Percentiles rank a stretch among this genome's conserved stretches.
These are phyloP conservation scores for Aureobasidium uvarum DNA, from an alignment of 2,329 filamentous ascomycete species.

Conservation along the genomic window DNA sequence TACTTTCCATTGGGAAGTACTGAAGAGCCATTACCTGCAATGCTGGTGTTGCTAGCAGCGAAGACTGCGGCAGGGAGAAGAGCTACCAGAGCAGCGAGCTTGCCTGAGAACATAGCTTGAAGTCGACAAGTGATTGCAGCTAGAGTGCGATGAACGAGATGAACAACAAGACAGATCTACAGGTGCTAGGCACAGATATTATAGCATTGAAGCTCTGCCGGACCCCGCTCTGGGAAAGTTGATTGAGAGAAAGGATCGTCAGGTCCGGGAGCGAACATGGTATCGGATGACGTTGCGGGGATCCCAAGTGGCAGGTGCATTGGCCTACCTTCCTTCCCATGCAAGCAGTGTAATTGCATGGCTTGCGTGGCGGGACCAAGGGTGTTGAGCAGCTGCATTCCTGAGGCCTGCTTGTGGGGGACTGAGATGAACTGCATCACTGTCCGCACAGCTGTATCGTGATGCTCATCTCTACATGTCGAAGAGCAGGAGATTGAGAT, in stretches of 20 bases:
- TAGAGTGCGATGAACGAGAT: neutral
- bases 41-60: constrained; percentile 28
- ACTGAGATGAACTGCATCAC: too few relatives aligned
- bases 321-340: constrained; percentile 2
- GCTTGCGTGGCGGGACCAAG: constrained; percentile 4
- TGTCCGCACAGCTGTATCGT: neutral
- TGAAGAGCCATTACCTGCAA: constrained; percentile 32
- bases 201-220: constrained; percentile 13
- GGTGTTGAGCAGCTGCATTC: neutral
- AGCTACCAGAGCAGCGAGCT: constrained; percentile 29
- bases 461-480: neutral
- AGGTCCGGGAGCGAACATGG: constrained; percentile 19
- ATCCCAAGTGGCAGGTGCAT: constrained; percentile 12
- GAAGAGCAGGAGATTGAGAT: constrained; percentile 9
- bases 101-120: constrained; percentile 15
- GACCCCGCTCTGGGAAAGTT: constrained; percentile 20
- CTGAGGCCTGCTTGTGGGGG: neutral
- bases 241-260: constrained; percentile 15
- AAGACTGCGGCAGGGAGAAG: constrained; percentile 30
- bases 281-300: constrained; percentile 24
- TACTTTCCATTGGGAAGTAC: constrained; percentile 58
- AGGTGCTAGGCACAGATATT: constrained; percentile 13
- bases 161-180: constrained; percentile 16
- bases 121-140: neutral
- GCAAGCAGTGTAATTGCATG: constrained; percentile 6